Percentiles rank a stretch among this genome's conserved stretches.
phyloP scores from a whole-genome alignment of 306 rosid species.

The Myrica gale region DNA sequence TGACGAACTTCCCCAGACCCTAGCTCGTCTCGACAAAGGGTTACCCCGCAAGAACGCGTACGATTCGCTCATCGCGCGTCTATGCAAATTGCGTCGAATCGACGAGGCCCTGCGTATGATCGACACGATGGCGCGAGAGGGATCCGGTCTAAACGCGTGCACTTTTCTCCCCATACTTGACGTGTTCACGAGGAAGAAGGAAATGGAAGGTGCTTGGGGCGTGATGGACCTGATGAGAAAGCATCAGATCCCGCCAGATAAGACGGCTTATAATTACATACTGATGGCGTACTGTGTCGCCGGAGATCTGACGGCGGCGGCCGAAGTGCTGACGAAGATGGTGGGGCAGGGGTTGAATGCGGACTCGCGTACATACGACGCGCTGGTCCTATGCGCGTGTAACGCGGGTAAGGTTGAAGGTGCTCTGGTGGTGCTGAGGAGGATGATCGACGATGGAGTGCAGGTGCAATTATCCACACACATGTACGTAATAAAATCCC shows the following conservation, averaged over 20 bases:
- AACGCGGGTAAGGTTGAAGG: constrained; percentile 49
- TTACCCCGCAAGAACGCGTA: constrained; percentile 42
- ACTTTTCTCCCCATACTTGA: constrained; percentile 45
- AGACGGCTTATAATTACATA: constrained; percentile 35
- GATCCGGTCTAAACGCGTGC: constrained; percentile 11
- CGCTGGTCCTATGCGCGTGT: constrained; percentile 61
- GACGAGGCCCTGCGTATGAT: constrained; percentile 40
- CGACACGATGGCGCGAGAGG: constrained; percentile 37
- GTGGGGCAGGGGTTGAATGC: constrained; percentile 35
- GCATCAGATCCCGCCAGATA: constrained; percentile 32
- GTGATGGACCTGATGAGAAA: constrained; percentile 42
- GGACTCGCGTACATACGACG: constrained; percentile 52
- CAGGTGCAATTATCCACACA: constrained; percentile 41
- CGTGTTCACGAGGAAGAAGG: constrained; percentile 27
- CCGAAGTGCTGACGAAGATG: constrained; percentile 31
- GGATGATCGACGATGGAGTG: constrained; percentile 64
- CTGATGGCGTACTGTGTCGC: constrained; percentile 32
- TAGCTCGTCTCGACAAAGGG: constrained; percentile 39
- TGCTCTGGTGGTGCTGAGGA: constrained; percentile 52
- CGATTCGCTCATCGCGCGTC: constrained; percentile 54
- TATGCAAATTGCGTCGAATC: constrained; percentile 37
- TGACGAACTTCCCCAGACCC: constrained; percentile 27
- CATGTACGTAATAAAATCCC: constrained; percentile 31
- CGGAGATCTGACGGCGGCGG: constrained; percentile 37
- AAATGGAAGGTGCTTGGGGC: constrained; percentile 36